phyloP scores from a whole-genome alignment of 371 early-diverging fungal species.

The Apophysomyces variabilis region DNA sequence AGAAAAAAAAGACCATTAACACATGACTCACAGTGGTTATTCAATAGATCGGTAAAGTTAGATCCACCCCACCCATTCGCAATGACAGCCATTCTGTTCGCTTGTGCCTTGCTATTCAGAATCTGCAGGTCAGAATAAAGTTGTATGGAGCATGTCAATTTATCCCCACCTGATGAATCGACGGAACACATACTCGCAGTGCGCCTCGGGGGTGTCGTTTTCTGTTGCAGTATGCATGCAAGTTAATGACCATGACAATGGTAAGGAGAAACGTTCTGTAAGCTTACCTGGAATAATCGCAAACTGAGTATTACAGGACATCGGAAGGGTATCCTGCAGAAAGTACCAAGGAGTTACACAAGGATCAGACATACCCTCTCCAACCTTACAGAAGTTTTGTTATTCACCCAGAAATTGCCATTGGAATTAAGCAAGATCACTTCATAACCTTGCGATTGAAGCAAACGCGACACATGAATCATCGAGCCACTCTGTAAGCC shows the following conservation, averaged over 20 bases:
- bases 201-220: slow-evolving; percentile 45
- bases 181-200: slow-evolving; percentile 44
- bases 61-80: slow-evolving; percentile 50
- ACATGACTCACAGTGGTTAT: slow-evolving; percentile 35
- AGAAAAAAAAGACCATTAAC: neutral
- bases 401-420: slow-evolving; percentile 47
- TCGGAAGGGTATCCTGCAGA: neutral
- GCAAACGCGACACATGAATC: slow-evolving; percentile 32
- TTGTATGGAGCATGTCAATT: neutral
- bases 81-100: slow-evolving; percentile 34
- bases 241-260: neutral
- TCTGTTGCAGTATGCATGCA: slow-evolving; percentile 20
- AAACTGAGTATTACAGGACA: slow-evolving; percentile 2
- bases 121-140: neutral
- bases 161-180: slow-evolving; percentile 38
- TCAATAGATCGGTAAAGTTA: slow-evolving; percentile 35
- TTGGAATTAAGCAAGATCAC: slow-evolving; percentile 50
- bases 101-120: slow-evolving; percentile 28
- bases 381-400: slow-evolving; percentile 33
- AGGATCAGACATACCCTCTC: neutral
- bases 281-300: slow-evolving; percentile 22
- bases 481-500: slow-evolving; percentile 42
- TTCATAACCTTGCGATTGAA: slow-evolving; percentile 45
- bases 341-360: slow-evolving; percentile 6
- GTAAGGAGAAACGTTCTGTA: slow-evolving; percentile 10